A percentile compares a stretch with the other conserved stretches of the same genome.
Conservation (phyloP, 169 alveolate species). For the Fabrea salina region DNA sequence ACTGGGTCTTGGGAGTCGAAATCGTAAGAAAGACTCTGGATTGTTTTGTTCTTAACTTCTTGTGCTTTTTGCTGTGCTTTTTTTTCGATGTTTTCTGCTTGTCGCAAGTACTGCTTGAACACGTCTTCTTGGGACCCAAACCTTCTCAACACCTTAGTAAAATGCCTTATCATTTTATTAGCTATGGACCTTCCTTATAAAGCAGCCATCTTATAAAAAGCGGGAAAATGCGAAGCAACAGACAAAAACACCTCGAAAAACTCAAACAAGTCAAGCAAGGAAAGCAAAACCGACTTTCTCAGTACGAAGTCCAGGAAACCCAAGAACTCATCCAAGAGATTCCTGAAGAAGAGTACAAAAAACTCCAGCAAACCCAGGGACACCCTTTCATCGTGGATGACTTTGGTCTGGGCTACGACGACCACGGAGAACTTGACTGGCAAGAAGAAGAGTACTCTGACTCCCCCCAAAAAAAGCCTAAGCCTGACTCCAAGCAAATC, state of each 20-base stretch:
- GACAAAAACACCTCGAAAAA: neutral
- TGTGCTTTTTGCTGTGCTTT: no score
- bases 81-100: no score
- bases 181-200: no score
- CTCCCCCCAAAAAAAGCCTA: neutral
- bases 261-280: conserved; percentile 18
- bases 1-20: no score
- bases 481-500: neutral
- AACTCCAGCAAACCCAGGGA: neutral
- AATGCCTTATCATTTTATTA: no score
- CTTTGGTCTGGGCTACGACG: conserved; percentile 26
- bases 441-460: neutral
- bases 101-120: no score
- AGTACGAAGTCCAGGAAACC: conserved; percentile 19
- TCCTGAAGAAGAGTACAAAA: conserved; percentile 16
- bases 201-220: no score
- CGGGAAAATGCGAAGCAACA: conserved; percentile 10
- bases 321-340: neutral
- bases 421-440: conserved; percentile 15
- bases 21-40: no score
- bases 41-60: no score
- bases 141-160: no score
- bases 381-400: neutral
- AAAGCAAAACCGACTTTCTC: neutral
- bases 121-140: no score